Evolutionary conservation across 1,139 yeast genomes (phyloP).

Genomic region (Kluyveromyces sp.): DNA sequence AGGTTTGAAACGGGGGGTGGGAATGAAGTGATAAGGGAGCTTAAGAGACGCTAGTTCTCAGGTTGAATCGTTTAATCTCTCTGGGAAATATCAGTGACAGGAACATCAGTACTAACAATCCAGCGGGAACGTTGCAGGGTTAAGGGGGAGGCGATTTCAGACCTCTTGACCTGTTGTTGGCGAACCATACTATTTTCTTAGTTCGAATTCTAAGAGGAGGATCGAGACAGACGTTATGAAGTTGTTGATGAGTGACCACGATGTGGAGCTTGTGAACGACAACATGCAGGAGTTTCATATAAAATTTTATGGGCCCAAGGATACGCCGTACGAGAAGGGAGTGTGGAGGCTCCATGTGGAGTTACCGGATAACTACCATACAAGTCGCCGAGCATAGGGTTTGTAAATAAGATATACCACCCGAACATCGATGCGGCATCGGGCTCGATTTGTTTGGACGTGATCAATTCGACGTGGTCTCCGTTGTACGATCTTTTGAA

Average conservation of each 20-base stretch:
- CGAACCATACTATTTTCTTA: conserved; percentile 26
- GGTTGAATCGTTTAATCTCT: no score
- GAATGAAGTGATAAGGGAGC: no score
- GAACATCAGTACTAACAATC: no score
- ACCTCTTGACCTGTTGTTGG: no score
- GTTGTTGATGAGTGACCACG: conserved; percentile 87
- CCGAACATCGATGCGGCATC: conserved; percentile 88
- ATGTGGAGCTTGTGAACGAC: conserved; percentile 77
- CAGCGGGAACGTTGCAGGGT: no score
- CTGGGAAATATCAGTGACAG: no score
- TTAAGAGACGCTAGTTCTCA: no score
- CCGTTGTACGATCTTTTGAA: conserved; percentile 93
- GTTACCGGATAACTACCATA: conserved; percentile 94
- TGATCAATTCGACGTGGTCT: conserved; percentile 96
- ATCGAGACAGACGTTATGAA: conserved; percentile 97
- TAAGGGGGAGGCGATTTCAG: no score
- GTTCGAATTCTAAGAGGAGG: conserved; percentile 64
- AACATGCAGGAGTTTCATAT: conserved; percentile 88
- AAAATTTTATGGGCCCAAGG: conserved; percentile 79
- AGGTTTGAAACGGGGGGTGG: no score
- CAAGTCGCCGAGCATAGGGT: conserved; percentile 93
- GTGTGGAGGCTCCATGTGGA: conserved; percentile 90
- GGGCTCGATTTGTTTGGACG: conserved; percentile 93
- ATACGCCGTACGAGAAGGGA: conserved; percentile 86
- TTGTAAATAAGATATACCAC: conserved; percentile 83